These are phyloP conservation scores for Poteriospumella lacustris DNA, from an alignment of 108 stramenopile species.

Conservation along the genomic window DNA sequence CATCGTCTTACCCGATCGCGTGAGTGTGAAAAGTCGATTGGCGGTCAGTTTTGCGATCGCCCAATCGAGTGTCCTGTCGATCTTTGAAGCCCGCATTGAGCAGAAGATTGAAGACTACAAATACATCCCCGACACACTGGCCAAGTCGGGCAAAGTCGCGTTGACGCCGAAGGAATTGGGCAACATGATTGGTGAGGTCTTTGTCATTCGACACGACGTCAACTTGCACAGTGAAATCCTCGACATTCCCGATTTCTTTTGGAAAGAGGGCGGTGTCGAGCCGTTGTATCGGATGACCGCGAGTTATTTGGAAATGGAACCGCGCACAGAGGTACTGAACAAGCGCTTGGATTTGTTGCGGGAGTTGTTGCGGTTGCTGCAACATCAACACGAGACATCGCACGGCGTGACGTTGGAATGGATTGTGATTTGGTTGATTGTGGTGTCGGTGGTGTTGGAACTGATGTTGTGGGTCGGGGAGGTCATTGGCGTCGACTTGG, in stretches of 20 bases:
- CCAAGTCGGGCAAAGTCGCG: slow-evolving; percentile 43
- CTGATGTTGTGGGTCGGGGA: not conserved
- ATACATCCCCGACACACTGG: slow-evolving; percentile 45
- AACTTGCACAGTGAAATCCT: slow-evolving; percentile 62
- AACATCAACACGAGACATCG: slow-evolving; percentile 38
- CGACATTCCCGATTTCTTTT: slow-evolving; percentile 55
- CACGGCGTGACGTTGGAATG: slow-evolving; percentile 44
- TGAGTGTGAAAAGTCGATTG: slow-evolving; percentile 17
- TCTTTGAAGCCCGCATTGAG: slow-evolving; percentile 49
- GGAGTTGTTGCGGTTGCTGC: slow-evolving; percentile 56
- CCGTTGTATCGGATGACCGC: slow-evolving; percentile 40
- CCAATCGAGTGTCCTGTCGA: slow-evolving; percentile 54
- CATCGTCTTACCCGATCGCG: not conserved
- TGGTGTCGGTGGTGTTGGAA: slow-evolving; percentile 44
- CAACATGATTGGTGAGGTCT: slow-evolving; percentile 46
- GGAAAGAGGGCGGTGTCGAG: slow-evolving; percentile 55
- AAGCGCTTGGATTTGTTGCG: slow-evolving; percentile 55
- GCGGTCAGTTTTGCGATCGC: slow-evolving; percentile 55
- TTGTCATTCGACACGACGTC: slow-evolving; percentile 54
- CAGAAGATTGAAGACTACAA: slow-evolving; percentile 39
- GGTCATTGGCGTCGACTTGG: not conserved
- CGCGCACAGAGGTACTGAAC: slow-evolving; percentile 47
- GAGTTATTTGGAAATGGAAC: slow-evolving; percentile 10
- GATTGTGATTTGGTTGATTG: slow-evolving; percentile 53
- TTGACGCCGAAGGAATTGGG: slow-evolving; percentile 40